Evolutionary conservation across 257 asterid species (phyloP).

Genomic region (Jacaranda mimosifolia): DNA sequence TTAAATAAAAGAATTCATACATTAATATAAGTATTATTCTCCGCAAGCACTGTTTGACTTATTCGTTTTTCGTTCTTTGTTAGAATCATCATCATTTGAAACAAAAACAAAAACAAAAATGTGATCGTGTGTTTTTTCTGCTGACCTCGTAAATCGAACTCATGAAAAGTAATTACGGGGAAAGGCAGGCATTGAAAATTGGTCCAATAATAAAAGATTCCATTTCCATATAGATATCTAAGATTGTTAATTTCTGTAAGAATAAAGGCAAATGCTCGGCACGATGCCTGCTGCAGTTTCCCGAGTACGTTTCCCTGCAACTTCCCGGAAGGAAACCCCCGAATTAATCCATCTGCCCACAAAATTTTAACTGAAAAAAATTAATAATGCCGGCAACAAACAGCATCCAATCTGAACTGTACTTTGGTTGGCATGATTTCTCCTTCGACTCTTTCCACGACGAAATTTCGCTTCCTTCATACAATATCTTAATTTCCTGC

Average conservation of each 20-base stretch:
- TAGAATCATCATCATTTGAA: too few relatives aligned
- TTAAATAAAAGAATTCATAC: background rate
- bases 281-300: conserved; percentile 31
- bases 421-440: conserved; percentile 35
- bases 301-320: conserved; percentile 51
- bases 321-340: conserved; percentile 48
- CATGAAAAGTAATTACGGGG: conserved; percentile 20
- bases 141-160: background rate
- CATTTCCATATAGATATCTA: background rate
- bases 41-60: conserved; percentile 15
- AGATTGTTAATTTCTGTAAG: background rate
- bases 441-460: conserved; percentile 34
- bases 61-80: background rate
- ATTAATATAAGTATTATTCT: background rate
- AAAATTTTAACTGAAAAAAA: conserved; percentile 1
- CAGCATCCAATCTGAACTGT: conserved; percentile 34
- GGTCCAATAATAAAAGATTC: background rate
- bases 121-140: background rate
- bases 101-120: background rate
- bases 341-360: conserved; percentile 31
- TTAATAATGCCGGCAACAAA: conserved; percentile 27
- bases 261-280: conserved; percentile 38
- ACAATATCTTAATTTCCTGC: background rate
- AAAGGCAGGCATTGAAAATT: conserved; percentile 34
- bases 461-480: conserved; percentile 43